Conservation (phyloP, 805 yeast genomes). For the Priceomyces melissophilus region DNA sequence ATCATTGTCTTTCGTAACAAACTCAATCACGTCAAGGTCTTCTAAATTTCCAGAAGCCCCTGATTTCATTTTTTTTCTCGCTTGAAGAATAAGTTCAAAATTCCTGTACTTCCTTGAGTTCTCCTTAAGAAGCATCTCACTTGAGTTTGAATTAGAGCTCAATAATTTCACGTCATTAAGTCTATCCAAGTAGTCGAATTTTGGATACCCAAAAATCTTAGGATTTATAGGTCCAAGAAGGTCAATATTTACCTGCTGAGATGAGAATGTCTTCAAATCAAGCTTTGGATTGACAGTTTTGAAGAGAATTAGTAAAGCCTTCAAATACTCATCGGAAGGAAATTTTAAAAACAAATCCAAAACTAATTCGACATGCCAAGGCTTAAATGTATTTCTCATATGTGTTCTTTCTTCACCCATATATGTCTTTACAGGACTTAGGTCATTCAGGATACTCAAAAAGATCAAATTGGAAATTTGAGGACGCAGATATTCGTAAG, state of each 20-base stretch:
- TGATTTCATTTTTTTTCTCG: slow-evolving; percentile 10
- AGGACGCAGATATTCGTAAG: slow-evolving; percentile 23
- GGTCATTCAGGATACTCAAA: slow-evolving; percentile 13
- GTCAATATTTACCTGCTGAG: slow-evolving; percentile 5
- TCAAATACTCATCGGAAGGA: slow-evolving; percentile 29
- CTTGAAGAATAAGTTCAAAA: slow-evolving; percentile 11
- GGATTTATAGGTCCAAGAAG: slow-evolving; percentile 19
- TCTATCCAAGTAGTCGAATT: slow-evolving; percentile 9
- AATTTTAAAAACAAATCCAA: slow-evolving; percentile 25
- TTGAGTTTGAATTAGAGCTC: not conserved
- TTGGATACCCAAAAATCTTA: slow-evolving; percentile 24
- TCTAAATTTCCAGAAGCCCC: not conserved
- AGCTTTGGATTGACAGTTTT: slow-evolving; percentile 17
- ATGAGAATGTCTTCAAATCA: slow-evolving; percentile 11
- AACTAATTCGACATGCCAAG: slow-evolving; percentile 30
- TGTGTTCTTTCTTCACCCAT: slow-evolving; percentile 8
- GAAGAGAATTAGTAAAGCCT: slow-evolving; percentile 19
- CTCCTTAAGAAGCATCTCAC: slow-evolving; percentile 3
- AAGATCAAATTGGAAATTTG: slow-evolving; percentile 19
- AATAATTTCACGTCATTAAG: slow-evolving; percentile 6
- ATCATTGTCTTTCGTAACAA: slow-evolving; percentile 2
- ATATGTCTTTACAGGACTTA: slow-evolving; percentile 8
- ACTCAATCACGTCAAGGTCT: slow-evolving; percentile 12
- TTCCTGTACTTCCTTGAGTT: slow-evolving; percentile 12
- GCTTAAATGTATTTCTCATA: slow-evolving; percentile 10